Evolutionary conservation across 164 flowering plant genomes (phyloP), one percentile per base, ranked within the genome.

Genomic region (Platanus orientalis): DNA sequence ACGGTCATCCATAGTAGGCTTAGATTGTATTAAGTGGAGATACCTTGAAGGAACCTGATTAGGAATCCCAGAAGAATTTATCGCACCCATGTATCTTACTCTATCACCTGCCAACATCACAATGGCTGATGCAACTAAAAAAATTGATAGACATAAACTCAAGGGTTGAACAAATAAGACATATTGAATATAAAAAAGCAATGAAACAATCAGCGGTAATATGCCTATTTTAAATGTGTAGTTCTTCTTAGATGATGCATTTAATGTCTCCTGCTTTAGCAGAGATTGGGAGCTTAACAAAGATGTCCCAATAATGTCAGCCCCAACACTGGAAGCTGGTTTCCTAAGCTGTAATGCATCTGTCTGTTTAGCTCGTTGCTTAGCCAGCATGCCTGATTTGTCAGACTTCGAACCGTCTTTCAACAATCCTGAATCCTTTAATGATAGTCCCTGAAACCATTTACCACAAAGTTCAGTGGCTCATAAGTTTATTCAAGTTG

Each of bases 241-340:
- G 63, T 45, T 75, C 73, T 83, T 92, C 73, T 83, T 92, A 30
- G 96, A 88, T 58, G 96, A 73, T 57, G 96, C 96, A 51, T 88
- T 92, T 9, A 90, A 88, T 26, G 79, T 73, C 75, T 88, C 96
- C 70, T 78, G 93, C 77, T 84, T 89, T 39, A 83, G 87, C 61
- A 69, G 63, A 61, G 84, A 78, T 58, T 78, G 87, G 29, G 96
- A 79, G 66, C 83, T 76, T 28, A 78, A 23, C 7, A 76, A 51
- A 30, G 96, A 83, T 57, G 84, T 78, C 72, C 90, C 88, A n/a
- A 73, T 72, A 40, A 84, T 85, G 63, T 88, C 86, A 72, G 90
- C 93, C 67, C 86, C 98, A 48, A 86, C 90, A 69, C 95, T 85
- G 12, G 96, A 86, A 60, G 89, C 73, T 66, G 88, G 89, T 73